phyloP scores from a whole-genome alignment of 2,329 filamentous ascomycete species.

The Penicillium sp. region DNA sequence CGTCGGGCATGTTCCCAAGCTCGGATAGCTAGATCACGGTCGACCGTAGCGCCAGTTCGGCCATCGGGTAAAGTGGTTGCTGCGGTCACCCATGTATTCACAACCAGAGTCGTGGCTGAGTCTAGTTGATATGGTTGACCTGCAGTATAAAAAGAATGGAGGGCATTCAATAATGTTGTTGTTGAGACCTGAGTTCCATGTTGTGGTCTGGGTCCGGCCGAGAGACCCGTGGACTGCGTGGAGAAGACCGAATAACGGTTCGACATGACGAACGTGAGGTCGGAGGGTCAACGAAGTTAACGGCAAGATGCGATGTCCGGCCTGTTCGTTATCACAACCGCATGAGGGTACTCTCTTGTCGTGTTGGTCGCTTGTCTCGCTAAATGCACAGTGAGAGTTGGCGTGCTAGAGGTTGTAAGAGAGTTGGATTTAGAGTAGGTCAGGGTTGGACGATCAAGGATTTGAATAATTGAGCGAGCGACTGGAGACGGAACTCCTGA shows the following conservation, averaged over 20 bases:
- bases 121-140: constrained; percentile 83
- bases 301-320: constrained; percentile 11
- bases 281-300: background rate
- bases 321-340: constrained; percentile 3
- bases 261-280: constrained; percentile 49
- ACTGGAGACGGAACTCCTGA: constrained; percentile 9
- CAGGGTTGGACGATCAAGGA: background rate
- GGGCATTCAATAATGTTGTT: constrained; percentile 84
- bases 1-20: constrained; percentile 96
- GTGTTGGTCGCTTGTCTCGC: background rate
- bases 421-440: background rate
- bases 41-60: constrained; percentile 72
- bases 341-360: constrained; percentile 3
- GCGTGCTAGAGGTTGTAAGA: background rate
- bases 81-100: constrained; percentile 93
- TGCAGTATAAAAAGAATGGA: constrained; percentile 84
- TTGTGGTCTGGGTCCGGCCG: constrained; percentile 55
- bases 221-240: constrained; percentile 55
- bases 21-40: constrained; percentile 71
- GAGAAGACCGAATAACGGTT: constrained; percentile 63
- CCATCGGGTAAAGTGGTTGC: constrained; percentile 68
- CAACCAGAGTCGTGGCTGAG: constrained; percentile 83
- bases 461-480: constrained; percentile 7
- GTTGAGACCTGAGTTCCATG: constrained; percentile 82
- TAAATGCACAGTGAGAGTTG: background rate